A percentile compares a stretch with the other conserved stretches of the same genome.
phyloP scores from a whole-genome alignment of 495 filamentous ascomycete genomes.

The Jackrogersella multiformis region DNA sequence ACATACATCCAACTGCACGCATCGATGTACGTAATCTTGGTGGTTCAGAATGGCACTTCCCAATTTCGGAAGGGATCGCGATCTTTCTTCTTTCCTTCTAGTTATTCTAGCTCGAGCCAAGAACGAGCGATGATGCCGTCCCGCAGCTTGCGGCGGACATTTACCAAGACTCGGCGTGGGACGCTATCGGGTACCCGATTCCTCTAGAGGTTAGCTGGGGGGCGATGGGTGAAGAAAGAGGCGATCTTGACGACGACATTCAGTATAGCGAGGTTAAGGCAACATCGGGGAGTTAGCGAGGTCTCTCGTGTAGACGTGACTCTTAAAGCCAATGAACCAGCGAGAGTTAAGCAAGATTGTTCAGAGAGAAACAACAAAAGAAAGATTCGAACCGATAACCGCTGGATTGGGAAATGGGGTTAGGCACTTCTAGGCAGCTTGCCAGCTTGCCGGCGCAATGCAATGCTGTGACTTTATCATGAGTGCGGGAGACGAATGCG shows the following conservation, averaged over 20 bases:
- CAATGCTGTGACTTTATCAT: slow-evolving; percentile 43
- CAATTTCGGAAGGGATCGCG: slow-evolving; percentile 39
- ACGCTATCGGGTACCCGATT: slow-evolving; percentile 8
- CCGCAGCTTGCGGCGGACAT: slow-evolving; percentile 20
- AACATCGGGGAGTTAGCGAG: not conserved
- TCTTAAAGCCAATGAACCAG: slow-evolving; percentile 12
- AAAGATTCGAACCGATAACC: slow-evolving; percentile 39
- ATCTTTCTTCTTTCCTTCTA: slow-evolving; percentile 13
- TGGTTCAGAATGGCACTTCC: slow-evolving; percentile 38
- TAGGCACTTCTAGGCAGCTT: slow-evolving; percentile 6
- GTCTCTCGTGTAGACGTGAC: not conserved
- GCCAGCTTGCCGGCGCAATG: slow-evolving; percentile 7
- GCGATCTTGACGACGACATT: not conserved
- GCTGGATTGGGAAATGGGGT: slow-evolving; percentile 24
- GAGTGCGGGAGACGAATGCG: slow-evolving; percentile 35
- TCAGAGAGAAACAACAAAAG: slow-evolving; percentile 17
- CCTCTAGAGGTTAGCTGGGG: slow-evolving; percentile 7
- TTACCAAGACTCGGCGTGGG: slow-evolving; percentile 29
- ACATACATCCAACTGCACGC: too few species aligned
- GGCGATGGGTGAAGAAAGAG: slow-evolving; percentile 8
- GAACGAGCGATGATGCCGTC: slow-evolving; percentile 31
- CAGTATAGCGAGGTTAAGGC: not conserved
- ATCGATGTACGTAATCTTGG: slow-evolving; percentile 41
- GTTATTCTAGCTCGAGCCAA: slow-evolving; percentile 12
- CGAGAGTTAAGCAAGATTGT: slow-evolving; percentile 20